phyloP scores from a whole-genome alignment of 2,329 filamentous ascomycete species.

The Torrubiella hemipterigena region DNA sequence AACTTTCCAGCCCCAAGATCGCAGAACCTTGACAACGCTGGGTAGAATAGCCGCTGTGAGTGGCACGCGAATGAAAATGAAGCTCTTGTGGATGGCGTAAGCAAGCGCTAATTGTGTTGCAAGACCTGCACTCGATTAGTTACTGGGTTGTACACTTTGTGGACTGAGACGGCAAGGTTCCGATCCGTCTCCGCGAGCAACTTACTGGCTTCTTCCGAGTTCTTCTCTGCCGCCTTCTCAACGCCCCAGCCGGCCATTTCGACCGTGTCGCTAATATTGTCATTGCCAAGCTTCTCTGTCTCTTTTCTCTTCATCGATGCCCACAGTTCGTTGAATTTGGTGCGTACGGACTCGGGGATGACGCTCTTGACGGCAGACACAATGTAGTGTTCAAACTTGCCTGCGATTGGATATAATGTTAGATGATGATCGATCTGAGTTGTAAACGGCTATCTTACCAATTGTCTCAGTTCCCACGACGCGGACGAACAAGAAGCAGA shows the following conservation, averaged over 20 bases:
- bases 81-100: conserved; percentile 95
- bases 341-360: conserved; percentile 48
- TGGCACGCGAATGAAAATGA: conserved; percentile 93
- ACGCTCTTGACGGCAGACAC: conserved; percentile 45
- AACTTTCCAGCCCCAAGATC: conserved; percentile 90
- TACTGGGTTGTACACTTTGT: no score
- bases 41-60: conserved; percentile 82
- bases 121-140: conserved; percentile 32
- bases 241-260: conserved; percentile 49
- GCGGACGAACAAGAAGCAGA: conserved; percentile 84
- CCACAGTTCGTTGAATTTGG: conserved; percentile 38
- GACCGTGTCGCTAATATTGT: conserved; percentile 30
- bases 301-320: conserved; percentile 33
- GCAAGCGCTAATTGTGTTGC: conserved; percentile 81
- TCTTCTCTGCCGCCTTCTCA: conserved; percentile 47
- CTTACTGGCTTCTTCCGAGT: conserved; percentile 63
- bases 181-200: no score
- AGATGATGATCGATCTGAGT: conserved; percentile 6
- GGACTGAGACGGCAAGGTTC: background rate
- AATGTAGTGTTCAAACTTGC: conserved; percentile 53
- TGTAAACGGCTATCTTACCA: conserved; percentile 34
- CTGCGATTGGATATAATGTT: conserved; percentile 20
- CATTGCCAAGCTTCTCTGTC: conserved; percentile 27
- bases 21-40: conserved; percentile 81
- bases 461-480: conserved; percentile 77